phyloP scores from a whole-genome alignment of 2,329 filamentous ascomycete genomes.

The Plenodomus tracheiphilus region DNA sequence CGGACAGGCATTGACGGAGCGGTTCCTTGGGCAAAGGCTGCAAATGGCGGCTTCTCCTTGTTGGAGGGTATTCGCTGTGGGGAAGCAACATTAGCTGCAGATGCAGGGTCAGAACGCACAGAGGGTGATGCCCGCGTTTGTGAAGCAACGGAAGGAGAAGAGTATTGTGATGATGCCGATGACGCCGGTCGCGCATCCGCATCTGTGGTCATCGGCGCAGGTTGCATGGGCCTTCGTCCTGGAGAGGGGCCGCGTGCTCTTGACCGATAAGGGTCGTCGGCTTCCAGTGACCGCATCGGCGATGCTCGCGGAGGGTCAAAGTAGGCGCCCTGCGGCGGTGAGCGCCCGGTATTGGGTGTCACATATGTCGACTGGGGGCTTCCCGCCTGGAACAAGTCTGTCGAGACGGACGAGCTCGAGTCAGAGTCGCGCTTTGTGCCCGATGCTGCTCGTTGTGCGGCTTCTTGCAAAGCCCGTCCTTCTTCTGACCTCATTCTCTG shows the following conservation, averaged over 20 bases:
- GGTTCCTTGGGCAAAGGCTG: conserved; percentile 20
- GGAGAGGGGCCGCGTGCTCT: conserved; percentile 36
- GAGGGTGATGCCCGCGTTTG: conserved; percentile 24
- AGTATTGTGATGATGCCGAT: conserved; percentile 32
- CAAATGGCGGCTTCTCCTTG: conserved; percentile 19
- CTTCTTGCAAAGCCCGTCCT: conserved; percentile 54
- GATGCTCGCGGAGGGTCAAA: conserved; percentile 13
- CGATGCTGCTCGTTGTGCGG: conserved; percentile 31
- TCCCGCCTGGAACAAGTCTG: conserved; percentile 30
- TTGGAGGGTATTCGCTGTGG: conserved; percentile 18
- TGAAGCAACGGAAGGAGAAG: conserved; percentile 27
- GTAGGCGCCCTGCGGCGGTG: conserved; percentile 23
- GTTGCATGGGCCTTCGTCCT: conserved; percentile 29
- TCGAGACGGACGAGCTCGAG: conserved; percentile 29
- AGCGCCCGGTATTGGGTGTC: conserved; percentile 17
- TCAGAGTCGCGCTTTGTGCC: conserved; percentile 32
- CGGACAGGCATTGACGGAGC: conserved; percentile 29
- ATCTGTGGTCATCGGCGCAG: conserved; percentile 28
- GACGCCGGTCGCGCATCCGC: conserved; percentile 30
- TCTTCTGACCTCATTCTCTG: conserved; percentile 59
- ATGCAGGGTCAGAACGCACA: conserved; percentile 22
- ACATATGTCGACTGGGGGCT: conserved; percentile 30
- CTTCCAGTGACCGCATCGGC: conserved; percentile 17
- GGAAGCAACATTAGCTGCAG: conserved; percentile 10
- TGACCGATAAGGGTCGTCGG: conserved; percentile 36